Conservation (phyloP, 2,329 filamentous ascomycete species). For the Ophiostoma australiae region DNA sequence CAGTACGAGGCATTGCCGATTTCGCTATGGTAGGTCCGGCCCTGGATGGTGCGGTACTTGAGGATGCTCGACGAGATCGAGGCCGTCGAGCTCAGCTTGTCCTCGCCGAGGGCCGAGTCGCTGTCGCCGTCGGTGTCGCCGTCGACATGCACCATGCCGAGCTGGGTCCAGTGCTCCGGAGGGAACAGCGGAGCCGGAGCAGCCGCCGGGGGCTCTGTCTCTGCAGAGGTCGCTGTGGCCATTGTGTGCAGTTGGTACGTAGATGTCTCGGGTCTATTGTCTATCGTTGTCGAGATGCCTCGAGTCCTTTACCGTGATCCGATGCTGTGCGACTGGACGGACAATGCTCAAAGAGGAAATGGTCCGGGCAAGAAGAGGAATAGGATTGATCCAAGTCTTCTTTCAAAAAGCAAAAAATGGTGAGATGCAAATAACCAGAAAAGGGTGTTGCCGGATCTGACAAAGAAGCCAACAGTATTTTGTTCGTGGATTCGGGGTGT, state of each 20-base stretch:
- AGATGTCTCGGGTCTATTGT: neutral
- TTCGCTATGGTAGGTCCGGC: conserved; percentile 34
- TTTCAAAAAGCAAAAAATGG: neutral
- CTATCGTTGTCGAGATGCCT: neutral
- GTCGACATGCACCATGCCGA: conserved; percentile 6
- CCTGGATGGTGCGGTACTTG: conserved; percentile 33
- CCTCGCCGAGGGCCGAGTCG: conserved; percentile 19
- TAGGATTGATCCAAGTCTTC: neutral
- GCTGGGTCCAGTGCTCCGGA: conserved; percentile 14
- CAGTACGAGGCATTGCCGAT: conserved; percentile 32
- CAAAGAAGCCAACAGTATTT: neutral
- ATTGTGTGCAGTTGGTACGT: neutral
- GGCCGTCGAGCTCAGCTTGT: conserved; percentile 28
- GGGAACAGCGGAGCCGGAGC: neutral
- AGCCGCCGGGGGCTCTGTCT: neutral
- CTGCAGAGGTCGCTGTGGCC: too few relatives aligned
- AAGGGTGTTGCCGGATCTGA: too few relatives aligned
- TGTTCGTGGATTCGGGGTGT: neutral
- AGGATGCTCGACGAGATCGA: conserved; percentile 34
- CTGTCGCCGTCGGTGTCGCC: conserved; percentile 13
- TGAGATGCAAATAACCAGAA: too few relatives aligned
- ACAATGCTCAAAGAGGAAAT: neutral
- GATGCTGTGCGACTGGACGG: neutral
- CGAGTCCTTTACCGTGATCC: neutral
- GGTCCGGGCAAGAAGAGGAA: neutral